Evolutionary conservation across 1,284 basidiomycete genomes (phyloP).

Genomic region (Sporisorium reilianum): DNA sequence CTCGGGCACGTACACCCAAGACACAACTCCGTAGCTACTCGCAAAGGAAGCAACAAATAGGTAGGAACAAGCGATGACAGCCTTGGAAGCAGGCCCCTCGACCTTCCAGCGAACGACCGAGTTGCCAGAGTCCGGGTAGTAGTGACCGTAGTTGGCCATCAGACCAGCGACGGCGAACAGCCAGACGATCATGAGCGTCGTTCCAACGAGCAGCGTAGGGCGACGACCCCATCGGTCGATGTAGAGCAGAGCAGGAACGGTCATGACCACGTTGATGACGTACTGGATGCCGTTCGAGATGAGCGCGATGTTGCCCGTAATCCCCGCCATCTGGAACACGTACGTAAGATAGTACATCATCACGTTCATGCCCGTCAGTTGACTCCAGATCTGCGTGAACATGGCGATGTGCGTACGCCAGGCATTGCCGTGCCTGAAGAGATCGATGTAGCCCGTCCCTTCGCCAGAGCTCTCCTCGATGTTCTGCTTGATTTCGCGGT

Average conservation of each 20-base stretch:
- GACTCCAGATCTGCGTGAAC: conserved; percentile 33
- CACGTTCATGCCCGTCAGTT: conserved; percentile 36
- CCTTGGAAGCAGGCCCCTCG: conserved; percentile 33
- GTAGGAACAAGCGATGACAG: conserved; percentile 47
- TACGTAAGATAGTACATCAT: conserved; percentile 46
- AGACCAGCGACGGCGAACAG: conserved; percentile 42
- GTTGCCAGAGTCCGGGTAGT: conserved; percentile 14
- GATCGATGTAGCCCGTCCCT: conserved; percentile 30
- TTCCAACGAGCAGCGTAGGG: conserved; percentile 45
- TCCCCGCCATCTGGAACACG: conserved; percentile 40
- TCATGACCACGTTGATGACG: conserved; percentile 57
- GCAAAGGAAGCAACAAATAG: conserved; percentile 52
- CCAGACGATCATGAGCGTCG: conserved; percentile 44
- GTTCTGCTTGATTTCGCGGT: conserved; percentile 32
- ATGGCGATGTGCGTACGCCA: conserved; percentile 36
- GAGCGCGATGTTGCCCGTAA: conserved; percentile 30
- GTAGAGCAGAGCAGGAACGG: conserved; percentile 47
- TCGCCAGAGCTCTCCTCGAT: conserved; percentile 37
- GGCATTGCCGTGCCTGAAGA: conserved; percentile 37
- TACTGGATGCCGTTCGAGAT: conserved; percentile 45
- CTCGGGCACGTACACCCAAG: conserved; percentile 39
- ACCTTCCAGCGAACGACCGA: conserved; percentile 40
- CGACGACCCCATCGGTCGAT: conserved; percentile 53
- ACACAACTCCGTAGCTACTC: conserved; percentile 33
- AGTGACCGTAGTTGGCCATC: conserved; percentile 31